A percentile compares a stretch with the other conserved stretches of the same genome.
phyloP scores from a whole-genome alignment of 129 eudicot species.

The Helianthus annuus region HanXRQr2.0-SUNRISE NC_035441.2:171974203-171974702 shows the following conservation, averaged over 20 bases:
- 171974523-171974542: slow-evolving; percentile 35
- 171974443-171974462: slow-evolving; percentile 26
- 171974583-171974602: slow-evolving; percentile 35
- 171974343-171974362: slow-evolving; percentile 27
- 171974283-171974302: slow-evolving; percentile 32
- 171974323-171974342: slow-evolving; percentile 22
- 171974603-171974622: slow-evolving; percentile 37
- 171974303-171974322: slow-evolving; percentile 34
- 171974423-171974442: slow-evolving; percentile 27
- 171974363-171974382: slow-evolving; percentile 35
- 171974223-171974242: slow-evolving; percentile 29
- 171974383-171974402: slow-evolving; percentile 39
- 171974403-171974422: slow-evolving; percentile 40
- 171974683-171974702: slow-evolving; percentile 74
- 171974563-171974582: slow-evolving; percentile 29
- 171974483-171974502: slow-evolving; percentile 22
- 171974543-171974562: not conserved
- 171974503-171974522: slow-evolving; percentile 34
- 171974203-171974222: slow-evolving; percentile 27
- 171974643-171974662: slow-evolving; percentile 40
- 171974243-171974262: slow-evolving; percentile 20
- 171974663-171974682: slow-evolving; percentile 65
- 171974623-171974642: slow-evolving; percentile 64
- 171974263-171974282: slow-evolving; percentile 19
- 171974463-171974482: slow-evolving; percentile 26